phyloP scores from a whole-genome alignment of 2,329 filamentous ascomycete species.

The Albifimbria verrucaria region DNA sequence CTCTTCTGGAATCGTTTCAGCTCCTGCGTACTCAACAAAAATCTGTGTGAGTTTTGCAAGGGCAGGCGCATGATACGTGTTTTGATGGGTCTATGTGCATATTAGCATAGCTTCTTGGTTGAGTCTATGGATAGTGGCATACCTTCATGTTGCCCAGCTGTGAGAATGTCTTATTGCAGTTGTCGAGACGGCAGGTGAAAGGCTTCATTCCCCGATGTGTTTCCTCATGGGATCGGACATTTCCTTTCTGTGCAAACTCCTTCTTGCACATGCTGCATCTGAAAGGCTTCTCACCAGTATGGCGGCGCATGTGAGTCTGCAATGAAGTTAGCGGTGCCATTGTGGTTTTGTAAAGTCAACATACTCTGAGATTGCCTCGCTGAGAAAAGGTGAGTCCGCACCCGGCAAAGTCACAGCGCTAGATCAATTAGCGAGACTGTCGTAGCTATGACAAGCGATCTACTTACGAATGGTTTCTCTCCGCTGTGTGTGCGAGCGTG shows the following conservation, averaged over 20 bases:
- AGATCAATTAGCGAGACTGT: neutral
- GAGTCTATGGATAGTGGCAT: neutral
- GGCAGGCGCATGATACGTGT: constrained; percentile 83
- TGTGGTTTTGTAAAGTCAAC: constrained; percentile 11
- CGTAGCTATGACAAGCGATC: neutral
- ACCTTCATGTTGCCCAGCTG: constrained; percentile 92
- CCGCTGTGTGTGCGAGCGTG: constrained; percentile 87
- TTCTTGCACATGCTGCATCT: constrained; percentile 77
- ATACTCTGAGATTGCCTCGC: constrained; percentile 82
- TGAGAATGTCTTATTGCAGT: constrained; percentile 84
- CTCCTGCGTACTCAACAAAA: constrained; percentile 64
- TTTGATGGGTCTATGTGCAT: constrained; percentile 73
- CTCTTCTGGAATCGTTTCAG: constrained; percentile 50
- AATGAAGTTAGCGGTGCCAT: neutral
- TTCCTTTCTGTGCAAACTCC: constrained; percentile 80
- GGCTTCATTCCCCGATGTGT: constrained; percentile 76
- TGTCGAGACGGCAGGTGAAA: constrained; percentile 76
- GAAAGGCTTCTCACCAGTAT: constrained; percentile 85
- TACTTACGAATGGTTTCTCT: constrained; percentile 80
- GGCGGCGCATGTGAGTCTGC: constrained; percentile 80
- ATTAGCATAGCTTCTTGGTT: constrained; percentile 6
- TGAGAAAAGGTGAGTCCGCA: constrained; percentile 86
- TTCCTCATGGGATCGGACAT: constrained; percentile 78
- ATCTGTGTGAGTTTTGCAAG: constrained; percentile 66
- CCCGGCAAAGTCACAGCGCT: constrained; percentile 66